These are phyloP conservation scores for Fusarium sp. DNA, from an alignment of 2,329 filamentous ascomycete species.

Conservation along the genomic window DNA sequence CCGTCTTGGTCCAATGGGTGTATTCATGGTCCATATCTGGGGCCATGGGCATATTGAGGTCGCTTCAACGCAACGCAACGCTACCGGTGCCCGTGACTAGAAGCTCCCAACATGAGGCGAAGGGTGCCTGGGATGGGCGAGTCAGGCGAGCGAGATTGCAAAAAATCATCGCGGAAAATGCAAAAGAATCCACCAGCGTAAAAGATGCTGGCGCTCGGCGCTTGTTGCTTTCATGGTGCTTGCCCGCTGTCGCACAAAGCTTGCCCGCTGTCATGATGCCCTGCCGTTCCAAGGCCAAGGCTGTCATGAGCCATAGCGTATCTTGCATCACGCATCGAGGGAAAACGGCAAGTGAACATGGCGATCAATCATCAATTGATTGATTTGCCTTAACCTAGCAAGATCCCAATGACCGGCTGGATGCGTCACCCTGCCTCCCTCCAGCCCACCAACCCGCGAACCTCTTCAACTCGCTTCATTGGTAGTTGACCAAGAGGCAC, in stretches of 20 bases:
- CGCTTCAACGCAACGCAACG: slow-evolving; percentile 40
- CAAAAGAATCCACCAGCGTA: slow-evolving; percentile 6
- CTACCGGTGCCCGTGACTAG: slow-evolving; percentile 33
- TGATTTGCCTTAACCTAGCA: slow-evolving; percentile 33
- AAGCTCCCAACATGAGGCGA: slow-evolving; percentile 17
- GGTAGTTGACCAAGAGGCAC: slow-evolving; percentile 7
- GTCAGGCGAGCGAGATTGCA: slow-evolving; percentile 12
- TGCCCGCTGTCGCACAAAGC: slow-evolving; percentile 28
- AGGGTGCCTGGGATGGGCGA: slow-evolving; percentile 10
- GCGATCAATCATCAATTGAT: slow-evolving; percentile 40
- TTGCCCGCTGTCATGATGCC: slow-evolving; percentile 31
- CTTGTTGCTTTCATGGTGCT: background rate
- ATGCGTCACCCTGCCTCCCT: slow-evolving; percentile 29
- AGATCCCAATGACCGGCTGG: slow-evolving; percentile 26
- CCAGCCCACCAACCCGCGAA: slow-evolving; percentile 19
- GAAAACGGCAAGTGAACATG: slow-evolving; percentile 32
- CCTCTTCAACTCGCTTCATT: slow-evolving; percentile 15
- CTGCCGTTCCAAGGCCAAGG: slow-evolving; percentile 28
- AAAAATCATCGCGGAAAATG: slow-evolving; percentile 12
- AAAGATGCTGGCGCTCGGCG: slow-evolving; percentile 3
- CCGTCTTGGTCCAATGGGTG: slow-evolving; percentile 42
- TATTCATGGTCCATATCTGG: slow-evolving; percentile 40
- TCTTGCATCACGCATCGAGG: slow-evolving; percentile 32
- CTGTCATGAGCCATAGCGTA: slow-evolving; percentile 35
- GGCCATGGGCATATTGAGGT: slow-evolving; percentile 35